These are phyloP conservation scores for Multifurca ochricompacta DNA, from an alignment of 768 basidiomycete species.

Conservation along the genomic window DNA sequence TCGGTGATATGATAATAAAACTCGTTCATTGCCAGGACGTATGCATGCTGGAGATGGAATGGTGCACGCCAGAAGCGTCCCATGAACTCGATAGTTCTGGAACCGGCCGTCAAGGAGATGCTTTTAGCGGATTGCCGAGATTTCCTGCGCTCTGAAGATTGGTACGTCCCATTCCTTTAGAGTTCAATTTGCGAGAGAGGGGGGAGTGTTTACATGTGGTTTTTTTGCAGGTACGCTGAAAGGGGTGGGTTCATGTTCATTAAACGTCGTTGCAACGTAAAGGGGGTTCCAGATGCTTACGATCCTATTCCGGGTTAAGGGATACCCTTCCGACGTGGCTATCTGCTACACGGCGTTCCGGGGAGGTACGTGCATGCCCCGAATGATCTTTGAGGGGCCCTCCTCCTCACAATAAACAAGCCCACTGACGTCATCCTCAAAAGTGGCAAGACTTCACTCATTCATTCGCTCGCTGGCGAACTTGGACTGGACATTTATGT, in stretches of 20 bases:
- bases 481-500: constrained; percentile 88
- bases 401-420: no score
- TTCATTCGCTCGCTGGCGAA: constrained; percentile 79
- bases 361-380: constrained; percentile 48
- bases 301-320: constrained; percentile 36
- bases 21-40: constrained; percentile 38
- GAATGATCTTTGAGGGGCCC: no score
- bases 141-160: constrained; percentile 77
- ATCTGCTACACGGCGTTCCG: constrained; percentile 77
- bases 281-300: background rate
- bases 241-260: constrained; percentile 52
- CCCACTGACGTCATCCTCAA: constrained; percentile 20
- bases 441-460: constrained; percentile 81
- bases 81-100: constrained; percentile 87
- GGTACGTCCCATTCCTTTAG: constrained; percentile 44
- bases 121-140: constrained; percentile 80
- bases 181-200: constrained; percentile 14
- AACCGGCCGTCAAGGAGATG: constrained; percentile 89
- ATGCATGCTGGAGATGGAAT: constrained; percentile 81
- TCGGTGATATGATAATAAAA: constrained; percentile 12
- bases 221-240: constrained; percentile 80
- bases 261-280: constrained; percentile 7
- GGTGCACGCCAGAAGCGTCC: constrained; percentile 84
- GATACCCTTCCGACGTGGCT: constrained; percentile 83
- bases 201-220: constrained; percentile 3